These are phyloP conservation scores for Saitozyma podzolica DNA, from an alignment of 768 basidiomycete species.

Conservation along the genomic window DNA sequence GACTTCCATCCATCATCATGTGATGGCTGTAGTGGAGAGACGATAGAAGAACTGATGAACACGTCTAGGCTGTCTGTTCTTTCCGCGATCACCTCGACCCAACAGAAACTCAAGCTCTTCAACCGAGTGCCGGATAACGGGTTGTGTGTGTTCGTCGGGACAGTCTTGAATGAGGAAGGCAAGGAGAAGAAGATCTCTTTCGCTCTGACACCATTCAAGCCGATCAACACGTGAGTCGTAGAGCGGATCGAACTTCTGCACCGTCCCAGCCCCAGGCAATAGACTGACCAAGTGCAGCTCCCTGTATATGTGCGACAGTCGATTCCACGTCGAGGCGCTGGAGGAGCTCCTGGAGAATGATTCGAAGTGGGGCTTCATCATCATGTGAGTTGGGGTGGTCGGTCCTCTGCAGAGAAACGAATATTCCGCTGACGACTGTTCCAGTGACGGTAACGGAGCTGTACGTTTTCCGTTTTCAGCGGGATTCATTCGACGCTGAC, in stretches of 20 bases:
- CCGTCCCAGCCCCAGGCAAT: too few species aligned
- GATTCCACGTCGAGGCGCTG: slow-evolving; percentile 94
- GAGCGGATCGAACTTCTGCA: neutral
- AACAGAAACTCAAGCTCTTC: slow-evolving; percentile 95
- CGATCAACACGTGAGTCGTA: slow-evolving; percentile 86
- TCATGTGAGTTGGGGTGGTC: slow-evolving; percentile 62
- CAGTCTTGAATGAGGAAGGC: slow-evolving; percentile 95
- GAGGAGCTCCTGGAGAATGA: slow-evolving; percentile 96
- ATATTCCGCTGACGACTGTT: neutral
- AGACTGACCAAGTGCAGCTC: slow-evolving; percentile 60
- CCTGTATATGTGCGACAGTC: slow-evolving; percentile 86
- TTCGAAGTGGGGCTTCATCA: slow-evolving; percentile 97
- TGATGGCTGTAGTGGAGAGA: too few species aligned
- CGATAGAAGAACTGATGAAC: too few species aligned
- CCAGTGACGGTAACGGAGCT: slow-evolving; percentile 68
- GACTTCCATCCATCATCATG: slow-evolving; percentile 3
- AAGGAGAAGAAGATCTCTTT: slow-evolving; percentile 99
- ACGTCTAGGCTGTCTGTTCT: slow-evolving; percentile 86
- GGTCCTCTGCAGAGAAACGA: too few species aligned
- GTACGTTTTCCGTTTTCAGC: too few species aligned
- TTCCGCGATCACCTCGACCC: slow-evolving; percentile 96
- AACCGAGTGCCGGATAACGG: slow-evolving; percentile 95
- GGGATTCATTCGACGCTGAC: too few species aligned
- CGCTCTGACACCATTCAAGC: slow-evolving; percentile 97
- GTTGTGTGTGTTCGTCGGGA: slow-evolving; percentile 95